Conservation (phyloP, 1,284 basidiomycete genomes). For the Heterobasidion occidentale region DNA sequence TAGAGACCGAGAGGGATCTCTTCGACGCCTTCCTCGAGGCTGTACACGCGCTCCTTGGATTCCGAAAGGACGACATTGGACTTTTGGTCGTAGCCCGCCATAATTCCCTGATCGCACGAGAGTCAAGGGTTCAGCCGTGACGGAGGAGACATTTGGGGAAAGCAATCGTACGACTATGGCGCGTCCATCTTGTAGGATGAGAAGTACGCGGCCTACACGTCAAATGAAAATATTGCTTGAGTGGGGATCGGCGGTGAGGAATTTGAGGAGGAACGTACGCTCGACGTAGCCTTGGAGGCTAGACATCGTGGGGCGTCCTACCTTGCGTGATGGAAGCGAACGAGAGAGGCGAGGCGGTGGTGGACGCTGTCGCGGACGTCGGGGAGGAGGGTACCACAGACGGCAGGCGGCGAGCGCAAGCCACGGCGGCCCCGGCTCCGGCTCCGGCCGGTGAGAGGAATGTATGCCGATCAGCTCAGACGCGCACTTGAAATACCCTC, state of each 20-base stretch:
- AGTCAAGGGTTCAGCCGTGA: not conserved
- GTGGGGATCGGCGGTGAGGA: conserved; percentile 1
- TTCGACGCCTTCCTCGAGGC: conserved; percentile 85
- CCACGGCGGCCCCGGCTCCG: no score
- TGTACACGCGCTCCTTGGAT: conserved; percentile 87
- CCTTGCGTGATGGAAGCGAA: not conserved
- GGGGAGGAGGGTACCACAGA: not conserved
- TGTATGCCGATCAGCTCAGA: no score
- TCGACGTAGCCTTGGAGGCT: conserved; percentile 83
- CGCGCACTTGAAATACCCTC: no score
- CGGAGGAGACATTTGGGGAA: no score
- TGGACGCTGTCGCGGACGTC: not conserved
- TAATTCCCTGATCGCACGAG: conserved; percentile 52
- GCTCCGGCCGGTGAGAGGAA: no score
- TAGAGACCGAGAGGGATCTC: conserved; percentile 95
- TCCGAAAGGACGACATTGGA: conserved; percentile 91
- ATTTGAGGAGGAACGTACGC: conserved; percentile 37
- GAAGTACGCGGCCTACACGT: conserved; percentile 64
- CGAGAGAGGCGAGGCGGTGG: not conserved
- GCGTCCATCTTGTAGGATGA: conserved; percentile 88
- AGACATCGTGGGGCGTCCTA: conserved; percentile 43
- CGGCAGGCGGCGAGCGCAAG: no score
- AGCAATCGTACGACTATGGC: conserved; percentile 64
- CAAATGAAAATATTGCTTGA: not conserved
- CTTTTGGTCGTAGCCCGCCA: conserved; percentile 89